Evolutionary conservation across 768 basidiomycete genomes (phyloP), one percentile per base, ranked within the genome.

Genomic region (Auricularia sp.): DNA sequence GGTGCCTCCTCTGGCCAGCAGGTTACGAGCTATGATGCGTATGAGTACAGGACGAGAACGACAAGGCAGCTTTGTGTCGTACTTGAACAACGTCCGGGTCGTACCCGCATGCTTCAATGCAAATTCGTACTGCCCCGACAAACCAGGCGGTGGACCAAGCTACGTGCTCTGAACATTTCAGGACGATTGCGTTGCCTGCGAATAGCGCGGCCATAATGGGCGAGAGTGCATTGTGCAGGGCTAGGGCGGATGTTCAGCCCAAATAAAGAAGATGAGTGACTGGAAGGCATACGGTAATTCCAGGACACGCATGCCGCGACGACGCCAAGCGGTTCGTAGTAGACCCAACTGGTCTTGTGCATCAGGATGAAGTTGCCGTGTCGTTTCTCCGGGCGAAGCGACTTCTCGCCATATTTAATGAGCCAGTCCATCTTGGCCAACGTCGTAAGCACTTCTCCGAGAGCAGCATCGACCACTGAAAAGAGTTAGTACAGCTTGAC

Each of bases 361-460:
- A 76, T 81, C 67, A 92, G 76, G 74, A 92, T 79, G 51, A 88
- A 75, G 71, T 87, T 88, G 37, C 81, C 79, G 44, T 80, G 79
- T 68, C 97, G 81, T 11, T 80, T 82, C 69, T 94, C 87, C 0
- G 94, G 92, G 67, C 78, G 78, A 39, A 99, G 77, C 47, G 82
- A 85, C 29, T 80, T 76, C 73, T 97, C 93, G 47, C 94, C 97
- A 67, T 95, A 84, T 6, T 86, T 83, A 56, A 98, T 82, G 18
- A 98, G 72, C 90, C 90, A 98, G 68, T 96, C 90, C 76, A 98
- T 79, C 74, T 99, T 99, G 11, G 92, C 90, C 71, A 92, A 90
- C 0, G 94, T 97, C n/a, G 90, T 91, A 54, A 99, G 71, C 68
- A 98, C 90, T 76, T 99, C 97, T 42, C 97, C 97, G 47, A 99